A percentile compares a stretch with the other conserved stretches of the same genome.
These are phyloP conservation scores for Phoma sp. DNA, from an alignment of 2,329 filamentous ascomycete species.

Conservation along the genomic window DNA sequence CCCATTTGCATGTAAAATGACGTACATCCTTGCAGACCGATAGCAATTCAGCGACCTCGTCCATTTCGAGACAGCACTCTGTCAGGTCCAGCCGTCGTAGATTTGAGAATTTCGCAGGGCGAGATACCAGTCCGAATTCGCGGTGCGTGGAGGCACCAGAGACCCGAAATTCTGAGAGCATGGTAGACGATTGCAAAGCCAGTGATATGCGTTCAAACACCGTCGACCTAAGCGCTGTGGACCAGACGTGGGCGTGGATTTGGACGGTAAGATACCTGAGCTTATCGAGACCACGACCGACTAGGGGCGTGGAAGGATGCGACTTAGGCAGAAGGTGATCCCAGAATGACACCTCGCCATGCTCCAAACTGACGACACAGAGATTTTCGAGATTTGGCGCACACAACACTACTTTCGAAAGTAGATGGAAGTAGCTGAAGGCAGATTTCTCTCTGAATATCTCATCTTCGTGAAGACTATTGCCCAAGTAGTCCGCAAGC, in stretches of 20 bases:
- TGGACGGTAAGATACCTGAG: conserved; percentile 27
- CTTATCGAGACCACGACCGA: conserved; percentile 15
- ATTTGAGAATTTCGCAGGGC: conserved; percentile 2
- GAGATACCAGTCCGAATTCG: not conserved
- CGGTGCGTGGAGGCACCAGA: conserved; percentile 15
- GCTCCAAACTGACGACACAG: conserved; percentile 32
- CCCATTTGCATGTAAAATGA: conserved; percentile 33
- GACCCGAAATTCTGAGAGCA: conserved; percentile 22
- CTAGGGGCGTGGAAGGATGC: not conserved
- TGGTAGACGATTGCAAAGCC: conserved; percentile 13
- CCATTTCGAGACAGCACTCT: conserved; percentile 20
- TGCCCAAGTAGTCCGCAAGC: conserved; percentile 29
- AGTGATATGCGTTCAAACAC: conserved; percentile 17
- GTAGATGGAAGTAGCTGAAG: conserved; percentile 24
- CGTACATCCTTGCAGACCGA: conserved; percentile 22
- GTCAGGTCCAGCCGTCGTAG: conserved; percentile 31
- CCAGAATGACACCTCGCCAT: conserved; percentile 30
- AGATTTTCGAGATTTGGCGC: conserved; percentile 32
- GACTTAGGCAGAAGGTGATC: conserved; percentile 8
- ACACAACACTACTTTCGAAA: conserved; percentile 25
- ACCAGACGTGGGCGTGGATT: conserved; percentile 11
- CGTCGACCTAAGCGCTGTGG: not conserved
- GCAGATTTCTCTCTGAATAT: conserved; percentile 6
- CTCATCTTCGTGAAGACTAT: conserved; percentile 22
- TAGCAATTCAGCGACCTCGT: conserved; percentile 15